A percentile compares a stretch with the other conserved stretches of the same genome.
These are phyloP conservation scores for Fomitopsis palustris DNA, from an alignment of 1,284 basidiomycete genomes.

Conservation along the genomic window DNA sequence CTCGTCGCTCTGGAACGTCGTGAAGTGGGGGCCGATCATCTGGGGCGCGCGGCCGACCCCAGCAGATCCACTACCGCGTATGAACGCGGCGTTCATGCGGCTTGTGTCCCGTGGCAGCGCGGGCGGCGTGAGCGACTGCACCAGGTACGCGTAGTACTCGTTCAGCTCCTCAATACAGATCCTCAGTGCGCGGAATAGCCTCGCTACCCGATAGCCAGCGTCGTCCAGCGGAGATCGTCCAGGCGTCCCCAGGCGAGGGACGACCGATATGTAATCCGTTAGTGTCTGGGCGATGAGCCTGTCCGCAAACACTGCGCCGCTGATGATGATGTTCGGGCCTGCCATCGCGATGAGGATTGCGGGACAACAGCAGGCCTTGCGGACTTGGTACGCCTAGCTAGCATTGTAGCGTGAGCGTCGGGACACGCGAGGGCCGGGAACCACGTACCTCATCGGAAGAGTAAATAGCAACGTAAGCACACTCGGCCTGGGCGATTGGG, in stretches of 20 bases:
- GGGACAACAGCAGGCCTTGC: constrained; percentile 11
- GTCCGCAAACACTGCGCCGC: constrained; percentile 15
- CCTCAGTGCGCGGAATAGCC: constrained; percentile 7
- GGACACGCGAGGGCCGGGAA: background rate
- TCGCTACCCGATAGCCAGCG: constrained; percentile 5
- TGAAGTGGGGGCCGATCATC: constrained; percentile 10
- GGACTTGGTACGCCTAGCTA: background rate
- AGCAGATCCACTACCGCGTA: background rate
- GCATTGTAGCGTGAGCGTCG: background rate
- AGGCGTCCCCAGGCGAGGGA: background rate
- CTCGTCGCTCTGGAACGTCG: background rate
- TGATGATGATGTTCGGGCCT: constrained; percentile 10
- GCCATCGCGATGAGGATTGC: constrained; percentile 8
- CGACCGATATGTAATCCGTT: constrained; percentile 7
- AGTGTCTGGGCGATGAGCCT: constrained; percentile 10
- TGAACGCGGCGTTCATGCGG: background rate
- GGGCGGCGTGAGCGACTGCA: background rate
- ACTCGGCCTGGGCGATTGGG: background rate
- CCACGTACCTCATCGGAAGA: background rate
- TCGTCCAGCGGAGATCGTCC: constrained; percentile 1
- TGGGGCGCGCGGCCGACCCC: background rate
- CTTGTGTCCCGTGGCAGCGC: background rate
- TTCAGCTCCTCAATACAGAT: constrained; percentile 4
- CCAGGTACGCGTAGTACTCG: background rate
- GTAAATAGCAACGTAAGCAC: background rate